Conservation (phyloP, 2,329 filamentous ascomycete genomes). For the Colletotrichum paranaense region DNA sequence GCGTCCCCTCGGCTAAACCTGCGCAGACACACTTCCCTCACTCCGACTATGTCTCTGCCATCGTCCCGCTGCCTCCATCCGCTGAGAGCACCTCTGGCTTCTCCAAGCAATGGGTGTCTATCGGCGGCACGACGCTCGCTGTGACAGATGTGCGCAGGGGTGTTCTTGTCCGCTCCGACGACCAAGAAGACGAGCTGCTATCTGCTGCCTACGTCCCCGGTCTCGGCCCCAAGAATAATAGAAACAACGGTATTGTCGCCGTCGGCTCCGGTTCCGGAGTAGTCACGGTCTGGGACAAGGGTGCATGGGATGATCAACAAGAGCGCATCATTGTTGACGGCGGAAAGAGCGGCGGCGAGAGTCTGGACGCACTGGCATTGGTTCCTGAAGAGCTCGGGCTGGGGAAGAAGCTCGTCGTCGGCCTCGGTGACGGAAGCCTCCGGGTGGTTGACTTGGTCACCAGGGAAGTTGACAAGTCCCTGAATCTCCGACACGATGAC, state of each 20-base stretch:
- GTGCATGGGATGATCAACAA: constrained; percentile 94
- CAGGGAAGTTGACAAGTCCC: constrained; percentile 76
- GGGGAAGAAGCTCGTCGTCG: constrained; percentile 81
- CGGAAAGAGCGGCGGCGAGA: constrained; percentile 74
- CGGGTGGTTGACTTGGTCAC: constrained; percentile 79
- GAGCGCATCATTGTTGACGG: constrained; percentile 84
- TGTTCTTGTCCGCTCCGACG: constrained; percentile 88
- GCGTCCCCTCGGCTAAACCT: constrained; percentile 69
- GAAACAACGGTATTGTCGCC: constrained; percentile 80
- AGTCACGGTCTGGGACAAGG: constrained; percentile 92
- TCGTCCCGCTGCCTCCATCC: constrained; percentile 84
- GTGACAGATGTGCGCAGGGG: constrained; percentile 90
- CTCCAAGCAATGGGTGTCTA: constrained; percentile 94
- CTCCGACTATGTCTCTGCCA: constrained; percentile 90
- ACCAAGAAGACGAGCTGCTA: constrained; percentile 95
- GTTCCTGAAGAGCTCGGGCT: constrained; percentile 77
- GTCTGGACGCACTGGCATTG: constrained; percentile 80
- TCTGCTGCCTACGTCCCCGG: constrained; percentile 83
- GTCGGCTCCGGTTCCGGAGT: constrained; percentile 83
- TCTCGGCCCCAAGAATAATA: constrained; percentile 72
- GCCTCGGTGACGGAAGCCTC: constrained; percentile 83
- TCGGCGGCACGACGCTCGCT: constrained; percentile 89
- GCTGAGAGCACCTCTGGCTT: constrained; percentile 87
- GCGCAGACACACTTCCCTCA: constrained; percentile 88
- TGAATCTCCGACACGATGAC: constrained; percentile 79